A percentile compares a stretch with the other conserved stretches of the same genome.
Conservation (phyloP, 176 grass and related monocot species). For the Alopecurus myosuroides region DNA sequence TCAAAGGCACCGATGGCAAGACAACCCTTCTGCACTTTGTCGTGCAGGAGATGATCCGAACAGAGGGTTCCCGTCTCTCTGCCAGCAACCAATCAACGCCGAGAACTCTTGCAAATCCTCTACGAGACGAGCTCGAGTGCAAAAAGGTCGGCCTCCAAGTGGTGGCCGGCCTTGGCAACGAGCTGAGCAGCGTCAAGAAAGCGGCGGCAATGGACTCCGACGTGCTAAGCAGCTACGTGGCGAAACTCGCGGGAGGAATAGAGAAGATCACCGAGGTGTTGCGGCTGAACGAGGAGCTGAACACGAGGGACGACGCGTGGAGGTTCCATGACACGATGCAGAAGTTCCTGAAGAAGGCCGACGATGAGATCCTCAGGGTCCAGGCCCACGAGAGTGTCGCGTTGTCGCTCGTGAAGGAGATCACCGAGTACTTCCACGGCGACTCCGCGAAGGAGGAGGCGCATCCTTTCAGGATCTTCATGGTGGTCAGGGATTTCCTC, state of each 20-base stretch:
- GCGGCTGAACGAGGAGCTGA: conserved; percentile 47
- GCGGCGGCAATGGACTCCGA: conserved; percentile 94
- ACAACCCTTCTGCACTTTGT: conserved; percentile 97
- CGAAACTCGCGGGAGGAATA: conserved; percentile 81
- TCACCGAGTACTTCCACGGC: conserved; percentile 94
- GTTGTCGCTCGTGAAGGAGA: conserved; percentile 87
- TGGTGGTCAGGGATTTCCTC: conserved; percentile 92
- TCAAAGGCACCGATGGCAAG: conserved; percentile 94
- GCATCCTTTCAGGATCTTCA: conserved; percentile 97
- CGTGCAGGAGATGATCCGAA: conserved; percentile 82
- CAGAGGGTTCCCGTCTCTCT: conserved; percentile 58
- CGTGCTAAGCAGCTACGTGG: conserved; percentile 80
- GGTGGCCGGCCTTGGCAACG: conserved; percentile 64
- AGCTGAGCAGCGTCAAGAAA: conserved; percentile 85
- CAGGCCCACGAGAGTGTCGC: conserved; percentile 89
- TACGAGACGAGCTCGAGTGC: conserved; percentile 69
- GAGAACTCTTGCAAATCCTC: conserved; percentile 50
- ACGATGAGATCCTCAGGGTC: conserved; percentile 77
- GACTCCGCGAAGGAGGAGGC: conserved; percentile 84
- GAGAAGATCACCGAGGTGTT: conserved; percentile 78
- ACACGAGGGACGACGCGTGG: conserved; percentile 34
- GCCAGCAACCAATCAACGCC: conserved; percentile 33
- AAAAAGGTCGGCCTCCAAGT: conserved; percentile 83
- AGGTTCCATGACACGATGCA: conserved; percentile 71
- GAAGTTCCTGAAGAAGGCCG: conserved; percentile 69